phyloP scores from a whole-genome alignment of 1,284 basidiomycete species.

The Pseudozyma flocculosa region DNA sequence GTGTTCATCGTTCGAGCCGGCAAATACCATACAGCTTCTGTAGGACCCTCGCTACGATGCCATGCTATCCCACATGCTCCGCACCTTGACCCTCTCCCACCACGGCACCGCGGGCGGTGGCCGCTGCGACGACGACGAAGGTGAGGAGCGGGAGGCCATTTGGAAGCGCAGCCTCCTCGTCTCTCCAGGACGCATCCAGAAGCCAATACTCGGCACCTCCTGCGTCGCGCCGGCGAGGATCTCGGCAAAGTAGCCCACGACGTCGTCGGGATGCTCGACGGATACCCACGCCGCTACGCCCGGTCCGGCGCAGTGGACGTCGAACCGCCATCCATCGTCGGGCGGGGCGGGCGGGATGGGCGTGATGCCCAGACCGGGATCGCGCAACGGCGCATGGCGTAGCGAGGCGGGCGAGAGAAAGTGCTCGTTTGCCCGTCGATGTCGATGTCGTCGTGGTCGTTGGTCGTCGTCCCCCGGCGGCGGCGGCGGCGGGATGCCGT shows the following conservation, averaged over 20 bases:
- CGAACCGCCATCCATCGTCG: background rate
- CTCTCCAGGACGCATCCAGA: conserved; percentile 17
- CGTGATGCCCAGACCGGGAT: background rate
- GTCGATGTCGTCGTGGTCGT: background rate
- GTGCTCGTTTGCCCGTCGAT: background rate
- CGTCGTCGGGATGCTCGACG: conserved; percentile 66
- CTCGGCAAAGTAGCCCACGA: conserved; percentile 63
- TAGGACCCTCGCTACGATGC: too few relatives aligned
- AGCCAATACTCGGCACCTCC: conserved; percentile 8
- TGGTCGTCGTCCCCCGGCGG: too few relatives aligned
- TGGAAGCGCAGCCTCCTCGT: conserved; percentile 1
- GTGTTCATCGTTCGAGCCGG: too few relatives aligned
- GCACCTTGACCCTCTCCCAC: background rate
- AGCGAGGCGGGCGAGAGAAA: background rate
- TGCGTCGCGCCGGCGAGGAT: background rate
- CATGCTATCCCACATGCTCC: background rate
- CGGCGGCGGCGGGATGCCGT: too few relatives aligned
- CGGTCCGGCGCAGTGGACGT: background rate
- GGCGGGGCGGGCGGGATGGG: too few relatives aligned
- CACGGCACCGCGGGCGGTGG: too few relatives aligned
- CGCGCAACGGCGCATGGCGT: background rate
- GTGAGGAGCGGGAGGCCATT: background rate
- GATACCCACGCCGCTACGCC: conserved; percentile 59
- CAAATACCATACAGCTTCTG: too few relatives aligned
- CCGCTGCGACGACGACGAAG: too few relatives aligned